Evolutionary conservation across 371 early-diverging fungal species (phyloP), one percentile per base, ranked within the genome.

Genomic region (Mortierella sp.): DNA sequence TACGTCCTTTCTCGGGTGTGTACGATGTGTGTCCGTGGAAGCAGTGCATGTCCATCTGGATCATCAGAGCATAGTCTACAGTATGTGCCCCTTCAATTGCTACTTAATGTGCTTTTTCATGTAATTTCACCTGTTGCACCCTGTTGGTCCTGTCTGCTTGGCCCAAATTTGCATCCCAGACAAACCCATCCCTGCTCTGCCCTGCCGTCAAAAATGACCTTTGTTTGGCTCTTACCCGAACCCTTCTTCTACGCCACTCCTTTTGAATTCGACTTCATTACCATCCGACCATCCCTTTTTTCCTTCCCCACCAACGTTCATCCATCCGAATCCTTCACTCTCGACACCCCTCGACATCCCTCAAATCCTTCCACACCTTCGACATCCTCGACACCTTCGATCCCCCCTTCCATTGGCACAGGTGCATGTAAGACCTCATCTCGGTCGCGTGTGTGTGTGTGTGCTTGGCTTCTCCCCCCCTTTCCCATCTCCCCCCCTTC

Each of bases 381-480:
- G 11, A n/a, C 45, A 19, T 52, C 47, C 37, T 50, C 43, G 14
- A 48, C 48, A n/a, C 41, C 45, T 40, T 68, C 53, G 68, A 55
- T 47, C 67, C 29, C 43, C 26, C n/a, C 6, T 43, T 24, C 65
- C 39, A 37, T 39, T 40, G 10, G 16, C 64, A 31, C 58, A 58
- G 26, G 41, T 67, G 67, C 48, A 41, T 67, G 45, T 58, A 58
- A 55, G 29, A 58, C 48, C 67, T 4, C 67, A 47, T 19, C 34
- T 8, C 58, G 22, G 61, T 61, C 61, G 61, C 39, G 61, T 61
- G 61, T 61, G 61, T 61, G n/a, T n/a, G n/a, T n/a, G n/a, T 61
- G 4, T 34, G 22, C 61, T 61, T 61, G 61, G 37, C 68, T 68
- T n/a, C 68, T 48, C 34, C 47, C 31, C 26, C 44, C 16, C 43